A percentile compares a stretch with the other conserved stretches of the same genome.
Evolutionary conservation across 495 filamentous ascomycete genomes (phyloP).

Genomic region (Penicillium silybi): DNA sequence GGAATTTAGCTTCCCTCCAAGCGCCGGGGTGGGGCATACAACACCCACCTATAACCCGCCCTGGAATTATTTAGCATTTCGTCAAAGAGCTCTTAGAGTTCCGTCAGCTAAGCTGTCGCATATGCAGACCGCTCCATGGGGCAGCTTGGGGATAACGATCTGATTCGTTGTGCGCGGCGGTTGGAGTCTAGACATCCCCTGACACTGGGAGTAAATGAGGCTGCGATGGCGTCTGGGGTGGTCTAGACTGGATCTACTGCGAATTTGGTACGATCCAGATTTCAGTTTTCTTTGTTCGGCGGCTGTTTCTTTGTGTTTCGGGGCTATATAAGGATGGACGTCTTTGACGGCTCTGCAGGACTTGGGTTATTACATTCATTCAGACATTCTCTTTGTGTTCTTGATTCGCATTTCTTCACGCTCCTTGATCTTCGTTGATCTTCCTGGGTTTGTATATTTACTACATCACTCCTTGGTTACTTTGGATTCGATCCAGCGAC

Average conservation of each 20-base stretch:
- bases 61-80: background rate
- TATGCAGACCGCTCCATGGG: conserved; percentile 1
- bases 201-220: conserved; percentile 5
- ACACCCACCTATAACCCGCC: background rate
- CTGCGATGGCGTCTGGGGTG: background rate
- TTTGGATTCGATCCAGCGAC: background rate
- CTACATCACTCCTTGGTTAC: background rate
- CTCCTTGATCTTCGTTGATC: background rate
- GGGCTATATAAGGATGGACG: conserved; percentile 3
- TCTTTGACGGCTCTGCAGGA: background rate
- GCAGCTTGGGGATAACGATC: background rate
- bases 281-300: background rate
- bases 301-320: background rate
- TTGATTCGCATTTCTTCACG: background rate
- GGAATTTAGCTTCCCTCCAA: conserved; percentile 19
- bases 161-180: conserved; percentile 6
- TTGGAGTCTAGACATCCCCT: conserved; percentile 6
- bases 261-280: conserved; percentile 20
- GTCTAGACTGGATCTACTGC: conserved; percentile 14
- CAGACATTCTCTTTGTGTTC: background rate
- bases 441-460: background rate
- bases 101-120: conserved; percentile 4
- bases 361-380: background rate
- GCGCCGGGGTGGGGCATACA: conserved; percentile 27
- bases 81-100: background rate